Base-by-base conservation (phyloP, 306 rosid genomes). In the Morella rubra region DNA sequence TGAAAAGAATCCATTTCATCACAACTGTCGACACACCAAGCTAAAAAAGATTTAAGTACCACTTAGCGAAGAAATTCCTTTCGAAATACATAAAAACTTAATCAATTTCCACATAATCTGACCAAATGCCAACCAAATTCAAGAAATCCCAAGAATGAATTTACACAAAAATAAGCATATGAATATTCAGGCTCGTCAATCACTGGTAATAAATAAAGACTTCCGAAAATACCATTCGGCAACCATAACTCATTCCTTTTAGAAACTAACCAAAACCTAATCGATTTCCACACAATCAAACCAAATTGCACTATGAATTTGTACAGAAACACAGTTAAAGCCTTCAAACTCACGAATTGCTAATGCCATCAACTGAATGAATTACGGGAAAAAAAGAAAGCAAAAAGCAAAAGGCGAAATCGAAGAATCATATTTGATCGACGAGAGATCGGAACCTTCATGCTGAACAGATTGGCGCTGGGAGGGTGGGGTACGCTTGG, bases 381-480 rank as follows among this genome's bases (percentile, higher is more conserved):
- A 7, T 11, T 58, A 32, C 40, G 11, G 8, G 13, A 8, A 4
- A 9, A 42, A 27, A 20, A 20, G 22, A 58, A 60, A 4, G 24
- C 27, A 32, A 60, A 19, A 18, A 22, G 69, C 22, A 12, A n/a
- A n/a, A n/a, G n/a, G n/a, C n/a, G n/a, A n/a, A 19, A 71, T 58
- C 0, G 3, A 69, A 4, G 58, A 52, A 12, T 1, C 4, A 11
- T 69, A 77, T 5, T 50, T 46, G 6, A 32, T 19, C 18, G 52
- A 50, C 9, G 41, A 75, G 40, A 59, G 20, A 27, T 9, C 3
- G 50, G 60, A 18, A 89, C 99, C 99, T 92, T 96, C 99, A 68
- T 96, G 99, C 78, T 96, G 93, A 19, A 96, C 99, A 59, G 99
- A 88, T 81, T 96, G 99, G 41, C 99, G 97, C 60, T 96, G 99